Percentiles rank a stretch among this genome's conserved stretches.
Conservation (phyloP, 2,329 filamentous ascomycete genomes). For the Didymella glomerata region DNA sequence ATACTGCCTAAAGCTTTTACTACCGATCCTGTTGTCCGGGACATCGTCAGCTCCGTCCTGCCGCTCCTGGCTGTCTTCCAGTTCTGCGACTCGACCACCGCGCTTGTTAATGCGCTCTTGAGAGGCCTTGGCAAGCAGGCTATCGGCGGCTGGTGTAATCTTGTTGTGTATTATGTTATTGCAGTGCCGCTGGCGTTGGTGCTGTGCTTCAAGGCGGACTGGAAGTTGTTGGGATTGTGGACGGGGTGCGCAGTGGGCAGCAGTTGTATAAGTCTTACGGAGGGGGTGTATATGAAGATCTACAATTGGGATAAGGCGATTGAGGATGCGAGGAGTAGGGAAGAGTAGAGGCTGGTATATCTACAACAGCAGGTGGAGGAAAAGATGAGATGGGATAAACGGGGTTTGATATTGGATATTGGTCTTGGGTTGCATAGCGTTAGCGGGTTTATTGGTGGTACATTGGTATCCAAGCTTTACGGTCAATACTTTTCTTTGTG, state of each 20-base stretch:
- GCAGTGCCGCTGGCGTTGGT: slow-evolving; percentile 50
- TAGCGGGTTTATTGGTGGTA: neutral
- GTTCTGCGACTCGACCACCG: slow-evolving; percentile 50
- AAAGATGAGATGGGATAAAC: too few species aligned
- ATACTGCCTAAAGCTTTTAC: slow-evolving; percentile 48
- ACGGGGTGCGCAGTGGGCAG: slow-evolving; percentile 48
- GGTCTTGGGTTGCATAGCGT: neutral
- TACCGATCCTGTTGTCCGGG: slow-evolving; percentile 47
- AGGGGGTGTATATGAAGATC: slow-evolving; percentile 44
- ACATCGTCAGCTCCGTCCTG: slow-evolving; percentile 45
- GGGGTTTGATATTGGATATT: neutral
- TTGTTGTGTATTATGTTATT: slow-evolving; percentile 51
- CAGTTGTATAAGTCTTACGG: slow-evolving; percentile 45
- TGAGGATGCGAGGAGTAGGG: slow-evolving; percentile 42
- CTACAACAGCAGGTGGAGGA: too few species aligned
- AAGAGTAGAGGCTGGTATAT: slow-evolving; percentile 29
- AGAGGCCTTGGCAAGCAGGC: slow-evolving; percentile 51
- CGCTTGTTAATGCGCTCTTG: slow-evolving; percentile 49
- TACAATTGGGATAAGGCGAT: slow-evolving; percentile 45
- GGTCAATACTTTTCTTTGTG: neutral
- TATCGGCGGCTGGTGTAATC: slow-evolving; percentile 51
- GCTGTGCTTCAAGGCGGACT: slow-evolving; percentile 47
- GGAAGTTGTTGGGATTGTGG: slow-evolving; percentile 51
- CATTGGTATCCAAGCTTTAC: neutral
- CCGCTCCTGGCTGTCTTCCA: slow-evolving; percentile 51